Evolutionary conservation across 2,329 filamentous ascomycete genomes (phyloP).

Genomic region (Botrytis elliptica): DNA sequence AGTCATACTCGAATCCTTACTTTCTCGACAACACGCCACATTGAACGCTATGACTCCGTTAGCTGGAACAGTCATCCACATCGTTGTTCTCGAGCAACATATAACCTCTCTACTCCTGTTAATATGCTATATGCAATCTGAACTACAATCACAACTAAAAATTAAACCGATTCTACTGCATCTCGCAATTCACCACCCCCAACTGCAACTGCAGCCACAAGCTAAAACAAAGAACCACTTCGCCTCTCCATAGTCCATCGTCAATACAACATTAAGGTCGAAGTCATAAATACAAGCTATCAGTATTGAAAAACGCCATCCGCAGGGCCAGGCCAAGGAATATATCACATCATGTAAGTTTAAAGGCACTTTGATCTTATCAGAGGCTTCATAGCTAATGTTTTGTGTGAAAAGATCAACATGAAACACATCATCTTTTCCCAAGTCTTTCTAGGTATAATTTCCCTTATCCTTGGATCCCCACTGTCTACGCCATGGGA

Average conservation of each 20-base stretch:
- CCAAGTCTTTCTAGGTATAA: neutral
- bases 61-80: neutral
- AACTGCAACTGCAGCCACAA: neutral
- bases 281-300: neutral
- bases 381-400: neutral
- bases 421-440: neutral
- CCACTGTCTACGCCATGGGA: neutral
- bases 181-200: neutral
- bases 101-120: neutral
- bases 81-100: no score
- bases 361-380: neutral
- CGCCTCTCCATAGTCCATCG: no score
- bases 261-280: neutral
- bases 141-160: neutral
- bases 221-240: neutral
- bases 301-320: neutral
- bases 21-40: no score
- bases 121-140: neutral
- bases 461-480: neutral
- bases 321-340: neutral
- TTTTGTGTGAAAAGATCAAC: neutral
- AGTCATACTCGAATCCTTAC: neutral
- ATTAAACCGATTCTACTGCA: neutral
- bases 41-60: neutral
- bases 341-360: neutral